phyloP scores from a whole-genome alignment of 1,284 basidiomycete genomes.

The Hypsizygus ulmarius region DNA sequence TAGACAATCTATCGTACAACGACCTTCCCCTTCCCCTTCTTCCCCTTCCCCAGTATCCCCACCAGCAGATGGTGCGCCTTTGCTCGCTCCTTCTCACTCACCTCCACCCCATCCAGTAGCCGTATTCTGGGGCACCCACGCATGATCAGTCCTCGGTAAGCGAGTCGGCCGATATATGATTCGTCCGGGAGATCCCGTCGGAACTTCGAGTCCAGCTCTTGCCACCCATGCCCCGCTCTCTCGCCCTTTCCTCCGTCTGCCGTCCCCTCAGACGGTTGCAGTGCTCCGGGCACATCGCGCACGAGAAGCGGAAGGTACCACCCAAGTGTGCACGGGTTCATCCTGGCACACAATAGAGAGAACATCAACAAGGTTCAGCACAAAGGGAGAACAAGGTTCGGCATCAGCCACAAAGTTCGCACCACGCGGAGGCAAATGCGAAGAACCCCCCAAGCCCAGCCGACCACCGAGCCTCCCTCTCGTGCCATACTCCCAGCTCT shows the following conservation, averaged over 20 bases:
- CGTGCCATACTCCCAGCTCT: neutral
- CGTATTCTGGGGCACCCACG: slow-evolving; percentile 62
- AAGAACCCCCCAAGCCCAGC: slow-evolving; percentile 2
- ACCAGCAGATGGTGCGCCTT: slow-evolving; percentile 74
- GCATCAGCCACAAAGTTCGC: slow-evolving; percentile 5
- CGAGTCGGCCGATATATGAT: slow-evolving; percentile 79
- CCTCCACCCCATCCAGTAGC: slow-evolving; percentile 79
- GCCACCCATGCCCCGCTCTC: slow-evolving; percentile 47
- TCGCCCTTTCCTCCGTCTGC: slow-evolving; percentile 29
- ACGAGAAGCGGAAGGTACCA: slow-evolving; percentile 90
- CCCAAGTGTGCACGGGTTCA: slow-evolving; percentile 94
- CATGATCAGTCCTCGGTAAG: slow-evolving; percentile 87
- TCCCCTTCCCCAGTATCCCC: slow-evolving; percentile 48
- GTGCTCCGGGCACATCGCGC: slow-evolving; percentile 61
- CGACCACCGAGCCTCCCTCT: too few species aligned
- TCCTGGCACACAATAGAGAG: slow-evolving; percentile 37
- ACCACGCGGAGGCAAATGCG: slow-evolving; percentile 1
- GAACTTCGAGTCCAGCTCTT: slow-evolving; percentile 81
- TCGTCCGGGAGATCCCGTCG: slow-evolving; percentile 85
- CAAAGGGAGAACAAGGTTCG: slow-evolving; percentile 11
- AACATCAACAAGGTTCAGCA: slow-evolving; percentile 10
- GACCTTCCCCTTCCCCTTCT: slow-evolving; percentile 12
- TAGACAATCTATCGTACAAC: slow-evolving; percentile 1
- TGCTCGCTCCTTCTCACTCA: slow-evolving; percentile 75
- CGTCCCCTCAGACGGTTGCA: slow-evolving; percentile 56